Conservation (phyloP, 352 stramenopile species). For the Pythium vanterpoolii region DNA sequence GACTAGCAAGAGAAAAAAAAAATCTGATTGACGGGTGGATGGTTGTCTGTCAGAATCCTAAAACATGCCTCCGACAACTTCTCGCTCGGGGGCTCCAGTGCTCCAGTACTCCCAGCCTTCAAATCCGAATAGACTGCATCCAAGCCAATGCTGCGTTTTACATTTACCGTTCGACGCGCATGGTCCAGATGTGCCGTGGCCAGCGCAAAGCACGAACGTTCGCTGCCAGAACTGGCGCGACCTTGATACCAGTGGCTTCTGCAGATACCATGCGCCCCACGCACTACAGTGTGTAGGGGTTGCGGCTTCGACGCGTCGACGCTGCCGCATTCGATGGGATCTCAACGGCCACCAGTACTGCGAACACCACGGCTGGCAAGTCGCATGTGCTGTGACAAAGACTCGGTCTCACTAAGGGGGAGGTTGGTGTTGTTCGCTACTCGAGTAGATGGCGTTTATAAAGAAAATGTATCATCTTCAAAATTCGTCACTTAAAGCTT, state of each 20-base stretch:
- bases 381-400: too few species aligned
- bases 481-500: too few species aligned
- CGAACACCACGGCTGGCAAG: neutral
- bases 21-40: neutral
- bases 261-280: constrained; percentile 1
- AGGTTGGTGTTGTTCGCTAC: too few species aligned
- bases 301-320: neutral
- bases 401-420: too few species aligned
- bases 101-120: neutral
- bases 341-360: constrained; percentile 1
- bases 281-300: constrained; percentile 2
- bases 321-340: constrained; percentile 5
- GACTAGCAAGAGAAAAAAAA: neutral
- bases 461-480: too few species aligned
- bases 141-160: neutral
- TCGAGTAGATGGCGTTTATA: too few species aligned
- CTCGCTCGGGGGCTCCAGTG: too few species aligned
- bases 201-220: neutral
- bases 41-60: neutral
- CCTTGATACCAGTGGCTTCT: neutral
- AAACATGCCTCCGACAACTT: too few species aligned
- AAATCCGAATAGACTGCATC: neutral
- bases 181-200: neutral
- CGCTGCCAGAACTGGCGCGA: neutral
- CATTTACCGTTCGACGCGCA: neutral